Evolutionary conservation across 2,329 filamentous ascomycete species (phyloP).

Genomic region (Hypoxylon sp.): DNA sequence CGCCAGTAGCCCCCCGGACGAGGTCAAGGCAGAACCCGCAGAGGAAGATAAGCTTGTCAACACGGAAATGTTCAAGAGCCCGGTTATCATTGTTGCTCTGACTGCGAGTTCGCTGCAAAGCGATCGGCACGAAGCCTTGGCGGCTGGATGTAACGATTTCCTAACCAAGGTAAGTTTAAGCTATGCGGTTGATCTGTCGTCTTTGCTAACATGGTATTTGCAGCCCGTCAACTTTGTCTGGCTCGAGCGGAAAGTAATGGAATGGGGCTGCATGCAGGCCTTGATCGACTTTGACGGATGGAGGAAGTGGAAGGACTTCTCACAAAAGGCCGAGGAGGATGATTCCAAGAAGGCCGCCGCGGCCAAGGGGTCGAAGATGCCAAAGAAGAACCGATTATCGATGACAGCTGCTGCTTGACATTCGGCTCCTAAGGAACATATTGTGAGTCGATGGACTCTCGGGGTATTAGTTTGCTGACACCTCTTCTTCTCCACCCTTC

Average conservation of each 20-base stretch:
- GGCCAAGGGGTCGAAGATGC: constrained; percentile 51
- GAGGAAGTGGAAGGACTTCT: constrained; percentile 95
- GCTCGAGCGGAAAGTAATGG: constrained; percentile 97
- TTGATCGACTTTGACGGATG: constrained; percentile 98
- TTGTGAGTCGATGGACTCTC: constrained; percentile 4
- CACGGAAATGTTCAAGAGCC: constrained; percentile 86
- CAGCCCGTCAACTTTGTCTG: constrained; percentile 97
- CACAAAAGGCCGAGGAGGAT: constrained; percentile 60
- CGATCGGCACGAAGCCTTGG: constrained; percentile 93
- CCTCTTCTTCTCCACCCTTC: neutral
- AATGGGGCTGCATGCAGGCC: constrained; percentile 99
- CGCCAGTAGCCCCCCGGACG: constrained; percentile 66
- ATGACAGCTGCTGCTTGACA: constrained; percentile 51
- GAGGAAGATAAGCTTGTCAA: constrained; percentile 79
- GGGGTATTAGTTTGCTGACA: neutral
- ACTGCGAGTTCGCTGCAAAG: constrained; percentile 95
- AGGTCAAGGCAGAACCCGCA: constrained; percentile 62
- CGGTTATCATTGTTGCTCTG: constrained; percentile 96
- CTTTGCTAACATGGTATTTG: constrained; percentile 44
- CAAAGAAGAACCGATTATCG: constrained; percentile 62
- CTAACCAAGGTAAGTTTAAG: constrained; percentile 84
- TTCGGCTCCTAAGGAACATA: neutral
- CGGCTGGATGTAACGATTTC: constrained; percentile 98
- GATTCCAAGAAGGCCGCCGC: constrained; percentile 60
- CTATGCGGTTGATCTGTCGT: neutral